These are phyloP conservation scores for Nicotiana sylvestris DNA, from an alignment of 257 asterid genomes.

Conservation along the genomic window DNA sequence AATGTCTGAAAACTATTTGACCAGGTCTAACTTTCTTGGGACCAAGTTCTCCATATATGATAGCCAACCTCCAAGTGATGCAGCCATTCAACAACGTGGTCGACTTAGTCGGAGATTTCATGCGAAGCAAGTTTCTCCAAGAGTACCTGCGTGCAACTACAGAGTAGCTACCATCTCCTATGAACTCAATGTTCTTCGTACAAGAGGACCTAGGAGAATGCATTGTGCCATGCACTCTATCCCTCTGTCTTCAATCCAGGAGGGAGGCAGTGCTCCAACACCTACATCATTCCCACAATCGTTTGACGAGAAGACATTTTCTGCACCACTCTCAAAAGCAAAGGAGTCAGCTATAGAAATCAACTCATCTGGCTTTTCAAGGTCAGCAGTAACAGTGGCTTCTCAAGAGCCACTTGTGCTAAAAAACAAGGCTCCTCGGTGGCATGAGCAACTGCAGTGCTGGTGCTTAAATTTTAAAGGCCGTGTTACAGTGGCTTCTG, in stretches of 20 bases:
- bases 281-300: constrained; percentile 53
- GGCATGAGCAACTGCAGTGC: constrained; percentile 96
- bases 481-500: constrained; percentile 94
- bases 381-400: constrained; percentile 5
- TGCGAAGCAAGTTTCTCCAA: constrained; percentile 73
- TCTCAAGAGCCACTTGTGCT: constrained; percentile 51
- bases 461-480: constrained; percentile 96
- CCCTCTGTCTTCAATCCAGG: constrained; percentile 70
- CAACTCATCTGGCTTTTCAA: constrained; percentile 27
- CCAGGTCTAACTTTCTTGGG: constrained; percentile 89
- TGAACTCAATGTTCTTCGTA: constrained; percentile 85
- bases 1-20: constrained; percentile 11
- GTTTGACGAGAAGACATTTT: constrained; percentile 31
- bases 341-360: constrained; percentile 28
- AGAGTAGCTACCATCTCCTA: constrained; percentile 55
- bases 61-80: constrained; percentile 61
- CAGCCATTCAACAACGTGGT: constrained; percentile 35
- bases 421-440: constrained; percentile 80
- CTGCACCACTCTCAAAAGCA: constrained; percentile 20
- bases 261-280: constrained; percentile 87
- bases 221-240: constrained; percentile 66
- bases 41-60: constrained; percentile 84
- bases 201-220: constrained; percentile 95
- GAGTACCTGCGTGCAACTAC: constrained; percentile 68
- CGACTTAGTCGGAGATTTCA: constrained; percentile 63